Conservation (phyloP, 108 stramenopile genomes). For the Asterionellopsis glacialis region DNA sequence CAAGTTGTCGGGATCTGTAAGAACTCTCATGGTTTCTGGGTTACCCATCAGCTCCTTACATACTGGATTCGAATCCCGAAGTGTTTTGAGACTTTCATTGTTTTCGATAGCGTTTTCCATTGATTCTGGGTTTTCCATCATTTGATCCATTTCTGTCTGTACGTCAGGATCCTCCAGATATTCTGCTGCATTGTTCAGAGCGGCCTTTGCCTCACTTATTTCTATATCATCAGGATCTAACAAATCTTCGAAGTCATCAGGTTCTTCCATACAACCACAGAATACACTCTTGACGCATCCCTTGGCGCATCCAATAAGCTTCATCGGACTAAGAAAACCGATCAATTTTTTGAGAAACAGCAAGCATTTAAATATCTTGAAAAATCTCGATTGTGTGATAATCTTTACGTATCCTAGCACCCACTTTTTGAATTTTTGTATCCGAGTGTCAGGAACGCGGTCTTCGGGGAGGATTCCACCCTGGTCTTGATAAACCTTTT, state of each 20-base stretch:
- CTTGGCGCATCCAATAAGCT: constrained; percentile 12
- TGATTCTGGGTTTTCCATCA: constrained; percentile 48
- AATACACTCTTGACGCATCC: constrained; percentile 1
- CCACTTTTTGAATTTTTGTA: too few species aligned
- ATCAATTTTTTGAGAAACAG: constrained; percentile 45
- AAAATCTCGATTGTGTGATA: constrained; percentile 14
- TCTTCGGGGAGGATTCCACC: constrained; percentile 51
- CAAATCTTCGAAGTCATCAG: constrained; percentile 8
- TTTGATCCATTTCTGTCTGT: constrained; percentile 35
- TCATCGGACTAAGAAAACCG: constrained; percentile 24
- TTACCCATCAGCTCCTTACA: constrained; percentile 27
- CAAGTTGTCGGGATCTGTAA: constrained; percentile 52
- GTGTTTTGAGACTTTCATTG: constrained; percentile 28
- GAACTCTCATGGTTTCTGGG: constrained; percentile 43
- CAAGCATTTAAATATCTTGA: constrained; percentile 36
- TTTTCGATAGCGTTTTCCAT: constrained; percentile 49
- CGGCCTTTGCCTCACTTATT: constrained; percentile 2
- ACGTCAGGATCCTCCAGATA: constrained; percentile 56
- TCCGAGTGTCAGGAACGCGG: background rate
- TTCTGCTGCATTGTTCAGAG: constrained; percentile 41
- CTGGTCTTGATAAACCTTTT: constrained; percentile 40
- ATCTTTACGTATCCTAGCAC: background rate
- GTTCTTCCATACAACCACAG: constrained; percentile 35
- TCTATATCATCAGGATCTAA: constrained; percentile 15
- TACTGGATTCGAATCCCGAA: constrained; percentile 42